A percentile compares a stretch with the other conserved stretches of the same genome.
Evolutionary conservation across 257 asterid species (phyloP).

Genomic region (Jacaranda mimosifolia): DNA sequence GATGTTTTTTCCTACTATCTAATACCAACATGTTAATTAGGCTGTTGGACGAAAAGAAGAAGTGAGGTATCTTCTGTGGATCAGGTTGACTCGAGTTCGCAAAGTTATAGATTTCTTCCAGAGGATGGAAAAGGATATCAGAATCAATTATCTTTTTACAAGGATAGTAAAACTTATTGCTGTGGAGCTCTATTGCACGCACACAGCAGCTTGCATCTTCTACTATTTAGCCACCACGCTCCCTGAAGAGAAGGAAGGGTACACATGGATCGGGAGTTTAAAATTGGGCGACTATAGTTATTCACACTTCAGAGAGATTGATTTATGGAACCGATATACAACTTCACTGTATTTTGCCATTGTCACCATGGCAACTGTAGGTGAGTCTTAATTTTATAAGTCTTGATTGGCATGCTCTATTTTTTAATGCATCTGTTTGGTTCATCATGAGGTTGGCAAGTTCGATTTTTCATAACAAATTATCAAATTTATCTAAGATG

Average conservation of each 20-base stretch:
- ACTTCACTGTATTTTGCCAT: slow-evolving; percentile 92
- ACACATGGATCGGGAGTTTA: slow-evolving; percentile 98
- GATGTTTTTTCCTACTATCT: not conserved
- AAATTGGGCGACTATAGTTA: slow-evolving; percentile 80
- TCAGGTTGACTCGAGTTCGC: slow-evolving; percentile 83
- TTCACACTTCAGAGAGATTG: slow-evolving; percentile 78
- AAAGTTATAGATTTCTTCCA: slow-evolving; percentile 65
- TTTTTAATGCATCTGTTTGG: too few relatives aligned
- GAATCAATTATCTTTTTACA: slow-evolving; percentile 84
- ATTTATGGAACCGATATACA: slow-evolving; percentile 79
- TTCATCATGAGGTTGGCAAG: not conserved
- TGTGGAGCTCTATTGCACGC: slow-evolving; percentile 91
- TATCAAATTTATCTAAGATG: not conserved
- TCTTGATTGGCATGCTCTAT: too few relatives aligned
- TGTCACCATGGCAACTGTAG: slow-evolving; percentile 97
- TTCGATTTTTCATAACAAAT: not conserved
- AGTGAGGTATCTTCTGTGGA: slow-evolving; percentile 86
- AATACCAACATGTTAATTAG: slow-evolving; percentile 42
- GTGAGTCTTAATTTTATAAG: slow-evolving; percentile 52
- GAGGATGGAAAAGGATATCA: slow-evolving; percentile 84
- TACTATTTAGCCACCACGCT: slow-evolving; percentile 90
- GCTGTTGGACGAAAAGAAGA: slow-evolving; percentile 70
- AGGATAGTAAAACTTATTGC: slow-evolving; percentile 81
- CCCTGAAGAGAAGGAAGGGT: slow-evolving; percentile 79
- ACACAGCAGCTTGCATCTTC: slow-evolving; percentile 96